phyloP scores from a whole-genome alignment of 805 yeast species.

The Candida wancherniae region DNA sequence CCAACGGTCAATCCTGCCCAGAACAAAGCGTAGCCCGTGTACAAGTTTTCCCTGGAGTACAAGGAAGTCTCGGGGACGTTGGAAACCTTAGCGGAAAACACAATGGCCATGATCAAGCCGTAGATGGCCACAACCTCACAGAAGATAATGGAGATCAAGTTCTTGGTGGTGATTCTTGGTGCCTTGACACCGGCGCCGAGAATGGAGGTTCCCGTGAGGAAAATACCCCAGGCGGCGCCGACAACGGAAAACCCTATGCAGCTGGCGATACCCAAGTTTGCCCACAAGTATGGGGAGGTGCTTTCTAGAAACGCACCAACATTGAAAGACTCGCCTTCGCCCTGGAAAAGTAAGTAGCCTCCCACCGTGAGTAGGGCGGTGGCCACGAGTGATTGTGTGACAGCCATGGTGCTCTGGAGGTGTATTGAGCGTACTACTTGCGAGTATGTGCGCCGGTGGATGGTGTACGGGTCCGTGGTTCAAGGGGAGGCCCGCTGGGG shows the following conservation, averaged over 20 bases:
- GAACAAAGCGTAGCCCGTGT: constrained; percentile 91
- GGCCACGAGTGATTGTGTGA: constrained; percentile 24
- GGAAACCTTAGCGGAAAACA: constrained; percentile 82
- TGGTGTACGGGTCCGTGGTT: too few species aligned
- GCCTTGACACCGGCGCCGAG: constrained; percentile 98
- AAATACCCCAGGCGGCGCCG: constrained; percentile 99
- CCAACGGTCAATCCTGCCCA: constrained; percentile 99
- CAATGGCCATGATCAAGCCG: constrained; percentile 96
- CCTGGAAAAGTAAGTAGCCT: constrained; percentile 76
- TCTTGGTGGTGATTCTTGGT: constrained; percentile 95
- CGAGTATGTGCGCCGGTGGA: too few species aligned
- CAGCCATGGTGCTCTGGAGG: constrained; percentile 16
- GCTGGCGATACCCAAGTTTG: constrained; percentile 77
- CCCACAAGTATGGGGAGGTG: constrained; percentile 97
- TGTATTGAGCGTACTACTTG: too few species aligned
- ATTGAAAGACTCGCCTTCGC: constrained; percentile 87
- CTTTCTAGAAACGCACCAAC: constrained; percentile 81
- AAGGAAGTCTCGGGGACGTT: constrained; percentile 61
- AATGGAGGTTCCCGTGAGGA: constrained; percentile 89
- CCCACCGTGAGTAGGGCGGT: constrained; percentile 37
- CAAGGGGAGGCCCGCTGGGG: too few species aligned
- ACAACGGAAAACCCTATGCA: constrained; percentile 94
- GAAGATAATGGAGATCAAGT: constrained; percentile 91
- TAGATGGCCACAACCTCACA: constrained; percentile 99
- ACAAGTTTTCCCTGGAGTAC: constrained; percentile 76